Base-by-base conservation (phyloP, 768 basidiomycete species). In the Russula olivacea region DNA sequence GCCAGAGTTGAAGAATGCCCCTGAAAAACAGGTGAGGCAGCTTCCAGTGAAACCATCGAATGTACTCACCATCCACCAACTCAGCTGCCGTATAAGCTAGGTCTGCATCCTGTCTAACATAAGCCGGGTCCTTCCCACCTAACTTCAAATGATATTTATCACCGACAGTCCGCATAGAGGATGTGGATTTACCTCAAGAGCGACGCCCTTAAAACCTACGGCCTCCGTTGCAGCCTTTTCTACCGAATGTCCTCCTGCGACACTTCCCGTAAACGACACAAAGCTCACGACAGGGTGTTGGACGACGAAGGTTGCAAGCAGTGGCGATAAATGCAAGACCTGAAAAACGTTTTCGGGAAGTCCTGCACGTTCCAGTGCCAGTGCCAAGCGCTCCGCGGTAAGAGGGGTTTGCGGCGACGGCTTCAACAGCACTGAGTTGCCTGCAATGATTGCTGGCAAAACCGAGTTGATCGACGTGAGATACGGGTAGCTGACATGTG, bases 111-210 rank as follows among this genome's bases (percentile, higher is more conserved):
- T 82, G 75, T 25, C 93, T 79, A 7, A 99, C 94, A 70, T 98
- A 99, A 2, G 96, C 97, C 2, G 97, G 93, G 71, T 99, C 97
- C 74, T 99, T 98, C 1, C 97, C 97, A 2, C 97, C 97, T 17
- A 99, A 84, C 89, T 93, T 60, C 8, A 66, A 21, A 55, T 55
- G 12, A 52, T n/a, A 23, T 52, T 71, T n/a, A 69, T 36, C 23
- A 21, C 40, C 45, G 23, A 23, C 11, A 14, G 10, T 38, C 53
- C 43, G 23, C 7, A 17, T 36, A 56, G n/a, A 36, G 32, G n/a
- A n/a, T 4, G 38, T 17, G 21, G 41, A 68, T 71, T 14, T 69
- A 88, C 89, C 80, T 97, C 94, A 36, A 97, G 78, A 0, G 82
- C 91, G 19, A 93, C 89, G 5, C 91, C 90, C 66, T 91, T 96